phyloP scores from a whole-genome alignment of 2,329 filamentous ascomycete species.

The Simplicillium sp. region DNA sequence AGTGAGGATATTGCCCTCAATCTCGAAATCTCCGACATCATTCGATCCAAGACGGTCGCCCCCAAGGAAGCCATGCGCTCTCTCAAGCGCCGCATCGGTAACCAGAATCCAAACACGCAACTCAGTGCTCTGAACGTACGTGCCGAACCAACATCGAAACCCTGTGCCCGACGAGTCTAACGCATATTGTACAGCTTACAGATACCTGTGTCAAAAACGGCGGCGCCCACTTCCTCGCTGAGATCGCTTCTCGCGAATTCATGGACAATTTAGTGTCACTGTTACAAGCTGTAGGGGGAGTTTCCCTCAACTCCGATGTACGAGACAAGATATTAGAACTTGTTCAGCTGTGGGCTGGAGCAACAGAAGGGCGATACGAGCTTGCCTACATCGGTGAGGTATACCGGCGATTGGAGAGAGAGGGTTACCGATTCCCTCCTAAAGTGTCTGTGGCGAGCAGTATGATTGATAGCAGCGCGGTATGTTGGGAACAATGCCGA shows the following conservation, averaged over 20 bases:
- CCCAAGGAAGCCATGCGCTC: conserved; percentile 98
- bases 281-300: conserved; percentile 66
- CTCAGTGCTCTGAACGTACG: conserved; percentile 82
- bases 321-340: conserved; percentile 85
- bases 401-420: conserved; percentile 71
- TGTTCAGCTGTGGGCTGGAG: conserved; percentile 87
- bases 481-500: conserved; percentile 35
- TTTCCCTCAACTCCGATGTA: conserved; percentile 75
- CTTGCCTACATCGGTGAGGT: conserved; percentile 81
- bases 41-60: conserved; percentile 93
- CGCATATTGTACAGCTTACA: conserved; percentile 55
- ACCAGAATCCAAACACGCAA: conserved; percentile 97
- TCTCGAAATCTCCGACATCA: conserved; percentile 95
- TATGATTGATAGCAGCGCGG: conserved; percentile 95
- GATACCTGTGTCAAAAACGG: conserved; percentile 99
- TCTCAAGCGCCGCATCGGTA: conserved; percentile 85
- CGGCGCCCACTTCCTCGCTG: conserved; percentile 84
- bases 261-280: conserved; percentile 95
- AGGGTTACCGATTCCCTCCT: conserved; percentile 85
- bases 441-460: conserved; percentile 81
- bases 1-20: conserved; percentile 96
- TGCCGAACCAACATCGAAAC: conserved; percentile 9
- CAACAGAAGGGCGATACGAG: conserved; percentile 75
- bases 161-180: neutral
- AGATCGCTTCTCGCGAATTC: conserved; percentile 94